A percentile compares a stretch with the other conserved stretches of the same genome.
Evolutionary conservation across 257 asterid species (phyloP).

Genomic region (Parsonsia alboflavescens): DNA sequence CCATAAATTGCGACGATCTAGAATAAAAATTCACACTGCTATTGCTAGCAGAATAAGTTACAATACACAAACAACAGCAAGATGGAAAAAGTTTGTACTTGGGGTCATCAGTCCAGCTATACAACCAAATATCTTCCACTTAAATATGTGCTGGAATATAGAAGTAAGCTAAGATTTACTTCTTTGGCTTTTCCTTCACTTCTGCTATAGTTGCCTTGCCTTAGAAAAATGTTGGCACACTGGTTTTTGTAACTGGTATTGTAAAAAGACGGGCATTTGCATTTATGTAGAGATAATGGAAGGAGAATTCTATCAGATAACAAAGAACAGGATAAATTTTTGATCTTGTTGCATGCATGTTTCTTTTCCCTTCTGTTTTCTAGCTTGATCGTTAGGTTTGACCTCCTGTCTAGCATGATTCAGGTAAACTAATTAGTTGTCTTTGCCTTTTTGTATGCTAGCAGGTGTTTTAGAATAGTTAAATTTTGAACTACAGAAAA

Average conservation of each 20-base stretch:
- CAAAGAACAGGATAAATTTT: not conserved
- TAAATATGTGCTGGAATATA: not conserved
- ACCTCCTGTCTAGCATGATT: not conserved
- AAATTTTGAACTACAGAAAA: conserved; percentile 25
- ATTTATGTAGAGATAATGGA: not conserved
- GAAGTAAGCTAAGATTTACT: not conserved
- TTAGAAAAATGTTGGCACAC: not conserved
- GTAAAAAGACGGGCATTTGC: not conserved
- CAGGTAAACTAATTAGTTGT: not conserved
- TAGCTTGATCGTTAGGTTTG: not conserved
- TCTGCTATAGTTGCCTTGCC: not conserved
- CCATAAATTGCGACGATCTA: too few relatives aligned
- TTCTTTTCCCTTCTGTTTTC: not conserved
- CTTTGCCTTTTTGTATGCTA: not conserved
- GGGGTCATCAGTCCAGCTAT: not conserved
- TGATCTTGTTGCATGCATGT: not conserved
- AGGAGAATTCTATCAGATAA: not conserved
- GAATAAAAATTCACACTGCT: not conserved
- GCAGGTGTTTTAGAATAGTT: conserved; percentile 18
- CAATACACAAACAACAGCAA: not conserved
- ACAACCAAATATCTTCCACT: too few relatives aligned
- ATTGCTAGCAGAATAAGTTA: not conserved
- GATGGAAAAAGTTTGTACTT: not conserved
- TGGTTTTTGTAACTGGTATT: not conserved
- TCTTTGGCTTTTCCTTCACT: not conserved